Conservation (phyloP, 805 yeast genomes). For the Candida suzukii region DNA sequence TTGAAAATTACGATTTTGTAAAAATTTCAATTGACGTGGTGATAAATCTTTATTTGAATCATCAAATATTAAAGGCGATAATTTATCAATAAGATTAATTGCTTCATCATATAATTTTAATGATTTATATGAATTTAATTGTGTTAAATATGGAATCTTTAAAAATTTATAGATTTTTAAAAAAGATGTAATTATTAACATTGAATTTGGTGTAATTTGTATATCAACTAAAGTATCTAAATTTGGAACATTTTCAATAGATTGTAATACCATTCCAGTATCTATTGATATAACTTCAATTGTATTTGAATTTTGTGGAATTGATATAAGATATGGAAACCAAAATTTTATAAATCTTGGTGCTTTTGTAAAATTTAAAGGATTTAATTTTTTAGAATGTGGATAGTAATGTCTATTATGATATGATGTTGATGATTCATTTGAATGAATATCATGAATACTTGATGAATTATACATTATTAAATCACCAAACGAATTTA, state of each 20-base stretch:
- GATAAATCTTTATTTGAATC: conserved; percentile 6
- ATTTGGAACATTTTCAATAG: conserved; percentile 3
- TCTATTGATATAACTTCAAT: conserved; percentile 32
- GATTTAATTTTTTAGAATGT: not conserved
- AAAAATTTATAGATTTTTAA: conserved; percentile 20
- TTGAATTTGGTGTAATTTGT: conserved; percentile 15
- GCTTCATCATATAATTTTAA: conserved; percentile 33
- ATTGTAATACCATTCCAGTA: conserved; percentile 29
- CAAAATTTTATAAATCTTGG: conserved; percentile 25
- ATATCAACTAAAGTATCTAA: conserved; percentile 10
- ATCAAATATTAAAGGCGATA: conserved; percentile 19
- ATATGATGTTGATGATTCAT: too few relatives aligned
- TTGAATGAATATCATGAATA: not conserved
- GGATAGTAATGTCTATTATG: not conserved
- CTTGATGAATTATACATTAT: not conserved
- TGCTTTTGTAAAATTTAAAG: conserved; percentile 12
- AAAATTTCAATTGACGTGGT: conserved; percentile 23
- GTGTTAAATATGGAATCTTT: conserved; percentile 23
- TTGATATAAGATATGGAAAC: conserved; percentile 33
- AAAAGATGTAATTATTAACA: conserved; percentile 25
- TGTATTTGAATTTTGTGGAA: conserved; percentile 14
- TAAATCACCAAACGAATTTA: not conserved
- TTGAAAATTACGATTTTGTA: conserved; percentile 36
- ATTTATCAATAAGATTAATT: conserved; percentile 30
- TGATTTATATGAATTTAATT: conserved; percentile 24